phyloP scores from a whole-genome alignment of 2,329 filamentous ascomycete genomes.

The Scopulariopsis brevicaulis region DNA sequence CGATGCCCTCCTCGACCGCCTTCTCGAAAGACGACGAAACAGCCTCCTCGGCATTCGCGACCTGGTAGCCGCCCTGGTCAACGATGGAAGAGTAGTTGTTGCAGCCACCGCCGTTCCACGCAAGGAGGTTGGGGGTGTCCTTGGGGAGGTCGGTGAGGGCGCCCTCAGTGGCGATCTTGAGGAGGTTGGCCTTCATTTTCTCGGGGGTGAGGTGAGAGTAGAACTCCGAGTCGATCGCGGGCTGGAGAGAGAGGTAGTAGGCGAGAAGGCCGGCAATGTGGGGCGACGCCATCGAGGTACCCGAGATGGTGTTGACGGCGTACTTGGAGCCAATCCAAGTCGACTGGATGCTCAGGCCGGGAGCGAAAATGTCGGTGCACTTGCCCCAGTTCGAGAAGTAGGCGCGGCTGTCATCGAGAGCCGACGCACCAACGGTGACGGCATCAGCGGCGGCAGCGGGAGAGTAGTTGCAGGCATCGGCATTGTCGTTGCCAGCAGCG shows the following conservation, averaged over 20 bases:
- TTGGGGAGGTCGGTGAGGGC: slow-evolving; percentile 71
- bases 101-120: slow-evolving; percentile 96
- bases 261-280: slow-evolving; percentile 93
- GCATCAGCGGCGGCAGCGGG: slow-evolving; percentile 86
- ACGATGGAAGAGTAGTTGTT: slow-evolving; percentile 84
- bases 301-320: slow-evolving; percentile 97
- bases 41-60: slow-evolving; percentile 30
- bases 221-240: slow-evolving; percentile 79
- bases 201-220: slow-evolving; percentile 82
- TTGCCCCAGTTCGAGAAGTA: slow-evolving; percentile 99
- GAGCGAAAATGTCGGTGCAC: slow-evolving; percentile 99
- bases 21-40: slow-evolving; percentile 40
- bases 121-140: slow-evolving; percentile 87
- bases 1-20: slow-evolving; percentile 49
- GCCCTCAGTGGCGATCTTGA: slow-evolving; percentile 70
- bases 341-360: slow-evolving; percentile 90
- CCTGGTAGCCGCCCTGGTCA: slow-evolving; percentile 59
- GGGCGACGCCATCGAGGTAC: slow-evolving; percentile 97
- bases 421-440: slow-evolving; percentile 91
- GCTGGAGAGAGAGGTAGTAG: slow-evolving; percentile 96
- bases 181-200: slow-evolving; percentile 84
- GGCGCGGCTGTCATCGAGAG: slow-evolving; percentile 85
- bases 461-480: slow-evolving; percentile 98
- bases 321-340: slow-evolving; percentile 98
- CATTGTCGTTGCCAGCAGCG: slow-evolving; percentile 96